These are phyloP conservation scores for Bolboschoenoplectus hybrid DNA, from an alignment of 202 grass and related monocot species.

Conservation along the genomic window DNA sequence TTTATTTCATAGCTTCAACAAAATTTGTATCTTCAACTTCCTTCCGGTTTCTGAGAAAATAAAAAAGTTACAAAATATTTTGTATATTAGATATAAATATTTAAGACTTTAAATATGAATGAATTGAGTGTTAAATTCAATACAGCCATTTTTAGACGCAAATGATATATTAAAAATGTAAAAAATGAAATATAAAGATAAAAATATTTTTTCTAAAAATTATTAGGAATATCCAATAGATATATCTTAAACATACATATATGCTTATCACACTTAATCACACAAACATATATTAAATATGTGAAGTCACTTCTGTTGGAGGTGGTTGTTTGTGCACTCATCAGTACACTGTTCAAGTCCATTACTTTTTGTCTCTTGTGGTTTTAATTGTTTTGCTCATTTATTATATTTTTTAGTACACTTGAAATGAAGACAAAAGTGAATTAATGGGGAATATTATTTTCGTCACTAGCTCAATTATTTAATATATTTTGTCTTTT, in stretches of 20 bases:
- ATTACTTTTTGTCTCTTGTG: constrained; percentile 28
- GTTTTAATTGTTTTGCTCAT: constrained; percentile 6
- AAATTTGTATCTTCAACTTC: too few relatives aligned
- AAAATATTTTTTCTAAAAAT: neutral
- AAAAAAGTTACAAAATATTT: too few relatives aligned
- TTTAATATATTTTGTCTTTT: neutral
- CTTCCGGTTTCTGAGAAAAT: too few relatives aligned
- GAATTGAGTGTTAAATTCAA: too few relatives aligned
- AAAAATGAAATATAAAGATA: too few relatives aligned
- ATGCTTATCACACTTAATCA: neutral
- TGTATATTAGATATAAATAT: too few relatives aligned
- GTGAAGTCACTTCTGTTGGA: constrained; percentile 34
- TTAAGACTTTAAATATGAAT: too few relatives aligned
- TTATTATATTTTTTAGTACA: neutral
- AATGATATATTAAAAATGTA: too few relatives aligned
- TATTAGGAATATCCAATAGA: neutral
- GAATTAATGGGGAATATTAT: neutral
- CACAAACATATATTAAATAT: neutral
- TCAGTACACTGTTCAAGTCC: constrained; percentile 34
- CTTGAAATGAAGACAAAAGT: neutral
- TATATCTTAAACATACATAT: neutral
- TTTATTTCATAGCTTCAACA: too few relatives aligned
- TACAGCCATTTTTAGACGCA: too few relatives aligned
- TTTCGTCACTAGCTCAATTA: neutral
- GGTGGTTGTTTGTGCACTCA: constrained; percentile 28